Conservation (phyloP, 345 rosid species). For the Bruguiera parviflora region DNA sequence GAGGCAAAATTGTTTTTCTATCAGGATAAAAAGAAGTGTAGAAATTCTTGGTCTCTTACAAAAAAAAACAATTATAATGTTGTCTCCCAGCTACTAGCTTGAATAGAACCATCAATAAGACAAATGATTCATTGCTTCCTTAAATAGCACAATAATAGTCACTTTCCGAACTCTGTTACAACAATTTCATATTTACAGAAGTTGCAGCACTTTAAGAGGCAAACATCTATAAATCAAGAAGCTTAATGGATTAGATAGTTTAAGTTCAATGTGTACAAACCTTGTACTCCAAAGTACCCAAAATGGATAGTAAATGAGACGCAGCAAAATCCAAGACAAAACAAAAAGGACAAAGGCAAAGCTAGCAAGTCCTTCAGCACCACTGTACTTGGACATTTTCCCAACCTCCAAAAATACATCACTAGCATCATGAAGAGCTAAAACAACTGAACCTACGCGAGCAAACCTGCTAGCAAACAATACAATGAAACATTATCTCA, state of each 20-base stretch:
- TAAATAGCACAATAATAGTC: background rate
- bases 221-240: background rate
- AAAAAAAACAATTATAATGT: no score
- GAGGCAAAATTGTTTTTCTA: constrained; percentile 1
- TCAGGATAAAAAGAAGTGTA: background rate
- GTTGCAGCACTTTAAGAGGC: background rate
- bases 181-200: no score
- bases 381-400: constrained; percentile 90
- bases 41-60: background rate
- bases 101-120: background rate
- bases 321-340: constrained; percentile 79
- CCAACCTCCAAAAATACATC: constrained; percentile 93
- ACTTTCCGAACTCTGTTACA: no score
- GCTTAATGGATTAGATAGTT: background rate
- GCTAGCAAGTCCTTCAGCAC: constrained; percentile 76
- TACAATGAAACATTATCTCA: background rate
- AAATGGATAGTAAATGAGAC: constrained; percentile 89
- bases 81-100: no score
- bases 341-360: constrained; percentile 75
- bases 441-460: constrained; percentile 86
- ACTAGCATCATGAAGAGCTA: constrained; percentile 94
- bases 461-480: constrained; percentile 55
- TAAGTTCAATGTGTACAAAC: constrained; percentile 36
- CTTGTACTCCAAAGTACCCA: constrained; percentile 99
- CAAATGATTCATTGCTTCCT: background rate